Base-by-base conservation (phyloP, 176 grass and related monocot species). In the Phoenix roebelenii region DNA sequence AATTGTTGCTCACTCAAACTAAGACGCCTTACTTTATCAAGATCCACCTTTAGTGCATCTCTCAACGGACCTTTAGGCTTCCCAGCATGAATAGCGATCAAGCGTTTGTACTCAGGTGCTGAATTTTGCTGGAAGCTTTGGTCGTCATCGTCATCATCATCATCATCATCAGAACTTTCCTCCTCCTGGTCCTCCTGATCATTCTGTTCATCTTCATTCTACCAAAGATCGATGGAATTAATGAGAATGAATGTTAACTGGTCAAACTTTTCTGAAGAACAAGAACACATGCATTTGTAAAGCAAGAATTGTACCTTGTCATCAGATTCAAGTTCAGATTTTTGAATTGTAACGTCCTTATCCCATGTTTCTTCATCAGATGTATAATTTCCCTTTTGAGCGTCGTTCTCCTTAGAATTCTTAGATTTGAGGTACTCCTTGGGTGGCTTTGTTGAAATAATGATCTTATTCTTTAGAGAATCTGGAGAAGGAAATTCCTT, bases 381-480 rank as follows among this genome's bases (percentile, higher is more conserved):
- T 73, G 52, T 16, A 68, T 24, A n/a, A 19, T 55, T 61, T 64
- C 5, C 69, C 29, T 50, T 51, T 73, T 52, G 62, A 73, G 51
- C 15, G n/a, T 56, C 53, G 17, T 30, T 28, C 26, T 65, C 69
- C 25, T 26, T 68, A 55, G 55, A 53, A 62, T 65, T 76, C 69
- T 82, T 79, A 26, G 59, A 59, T 76, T 90, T 79, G 28, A 96
- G 81, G 58, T 80, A 88, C 51, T 97, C 83, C 80, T 90, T 78
- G 67, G 92, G 92, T 22, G 92, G 86, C 75, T 97, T 97, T 52
- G 92, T 97, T 25, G 92, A 97, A 70, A 97, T 90, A 49, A 97
- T 97, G 76, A 97, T 82, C 25, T 32, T 83, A 16, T 61, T 75
- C 73, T 88, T 84, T 51, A 97, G 76, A 82, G 75, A 50, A 75